A percentile compares a stretch with the other conserved stretches of the same genome.
Conservation (phyloP, 2,329 filamentous ascomycete genomes). For the Penicillium fuscoglaucum region DNA sequence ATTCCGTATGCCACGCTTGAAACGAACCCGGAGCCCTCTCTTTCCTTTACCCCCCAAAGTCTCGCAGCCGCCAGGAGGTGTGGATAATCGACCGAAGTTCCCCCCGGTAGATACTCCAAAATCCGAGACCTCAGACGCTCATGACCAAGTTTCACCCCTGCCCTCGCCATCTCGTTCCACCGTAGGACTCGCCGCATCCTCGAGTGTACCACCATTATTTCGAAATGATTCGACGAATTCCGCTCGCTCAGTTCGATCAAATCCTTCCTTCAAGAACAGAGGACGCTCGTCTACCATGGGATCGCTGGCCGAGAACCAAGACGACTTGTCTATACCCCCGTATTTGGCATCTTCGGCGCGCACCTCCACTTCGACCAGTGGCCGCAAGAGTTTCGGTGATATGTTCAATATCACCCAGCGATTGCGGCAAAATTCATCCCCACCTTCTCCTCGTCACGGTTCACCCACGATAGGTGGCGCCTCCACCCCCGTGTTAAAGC, state of each 20-base stretch:
- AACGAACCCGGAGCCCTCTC: constrained; percentile 71
- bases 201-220: constrained; percentile 50
- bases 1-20: constrained; percentile 76
- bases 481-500: constrained; percentile 69
- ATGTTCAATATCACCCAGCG: constrained; percentile 73
- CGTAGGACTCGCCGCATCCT: constrained; percentile 50
- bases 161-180: constrained; percentile 55
- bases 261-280: constrained; percentile 55
- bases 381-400: constrained; percentile 89
- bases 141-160: constrained; percentile 42
- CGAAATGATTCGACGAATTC: constrained; percentile 64
- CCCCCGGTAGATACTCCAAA: constrained; percentile 25
- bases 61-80: constrained; percentile 14
- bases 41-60: constrained; percentile 85
- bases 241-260: constrained; percentile 64
- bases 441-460: constrained; percentile 64
- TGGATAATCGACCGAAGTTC: constrained; percentile 21
- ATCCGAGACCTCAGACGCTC: constrained; percentile 29
- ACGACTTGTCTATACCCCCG: constrained; percentile 68
- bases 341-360: constrained; percentile 58
- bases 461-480: constrained; percentile 60
- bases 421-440: constrained; percentile 78
- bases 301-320: constrained; percentile 71
- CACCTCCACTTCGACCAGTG: constrained; percentile 79
- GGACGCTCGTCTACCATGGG: constrained; percentile 88